Base-by-base conservation (phyloP, 768 basidiomycete genomes). In the Collybia sp. region DNA sequence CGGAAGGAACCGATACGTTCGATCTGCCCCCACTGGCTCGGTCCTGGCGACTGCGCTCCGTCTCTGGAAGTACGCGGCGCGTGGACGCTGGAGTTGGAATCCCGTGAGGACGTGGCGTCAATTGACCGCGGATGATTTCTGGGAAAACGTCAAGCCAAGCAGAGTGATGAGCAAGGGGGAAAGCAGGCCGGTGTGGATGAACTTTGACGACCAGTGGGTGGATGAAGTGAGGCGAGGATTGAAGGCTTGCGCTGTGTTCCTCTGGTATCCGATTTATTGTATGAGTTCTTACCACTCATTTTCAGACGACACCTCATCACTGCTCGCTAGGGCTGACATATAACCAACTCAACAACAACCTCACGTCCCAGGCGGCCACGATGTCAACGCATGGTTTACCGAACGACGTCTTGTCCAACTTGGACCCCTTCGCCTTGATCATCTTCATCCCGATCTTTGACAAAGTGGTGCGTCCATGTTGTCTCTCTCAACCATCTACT, bases 301-400 rank as follows among this genome's bases (percentile, higher is more conserved):
- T 43, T 19, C 30, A 12, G 13, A 10, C n/a, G n/a, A n/a, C 35
- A 37, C 35, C 10, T 37, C 8, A 25, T 25, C 25, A 25, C 8
- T 25, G 3, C 25, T 37, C 10, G 4, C 17, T 33, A 85, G 83
- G 85, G 85, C 75, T 88, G 41, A 75, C 83, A 0, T 88, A 88
- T 63, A 85, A 83, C 58, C 88, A 90, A 57, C 55, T 90, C 45
- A 82, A 83, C 67, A 87, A 82, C 66, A 90, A 89, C 59, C 55
- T 90, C 61, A 80, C 77, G 1, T 88, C 88, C 5, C 85, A 88
- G 62, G 88, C 88, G 17, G 87, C 85, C 2, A 83, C 82, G 0
- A 88, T 90, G 88, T 60, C 59, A 8, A 80, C 81, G 0, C 69
- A 87, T 51, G 83, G 85, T 40, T 41, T 85, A 25, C 86, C 86